Percentiles rank a stretch among this genome's conserved stretches.
Evolutionary conservation across 495 filamentous ascomycete genomes (phyloP).

Genomic region (Schizothecium vesticola): DNA sequence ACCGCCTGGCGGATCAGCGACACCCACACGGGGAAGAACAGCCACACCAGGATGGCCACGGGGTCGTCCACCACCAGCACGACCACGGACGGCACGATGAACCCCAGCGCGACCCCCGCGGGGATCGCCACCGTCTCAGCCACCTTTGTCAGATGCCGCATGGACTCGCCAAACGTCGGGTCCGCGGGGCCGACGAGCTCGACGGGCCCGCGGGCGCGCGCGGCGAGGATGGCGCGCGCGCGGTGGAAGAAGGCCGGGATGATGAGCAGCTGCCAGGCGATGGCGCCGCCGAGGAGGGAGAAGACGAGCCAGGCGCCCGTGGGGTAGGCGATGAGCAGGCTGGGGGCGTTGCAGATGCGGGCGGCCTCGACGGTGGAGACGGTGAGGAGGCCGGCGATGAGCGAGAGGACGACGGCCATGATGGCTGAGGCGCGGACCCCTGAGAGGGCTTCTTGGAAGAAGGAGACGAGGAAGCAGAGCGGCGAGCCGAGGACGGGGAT

Average conservation of each 20-base stretch:
- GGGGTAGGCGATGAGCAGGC: slow-evolving; percentile 30
- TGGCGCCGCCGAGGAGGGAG: slow-evolving; percentile 35
- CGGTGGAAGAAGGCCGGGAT: slow-evolving; percentile 37
- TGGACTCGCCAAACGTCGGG: slow-evolving; percentile 23
- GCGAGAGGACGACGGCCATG: slow-evolving; percentile 27
- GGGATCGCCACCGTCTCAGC: slow-evolving; percentile 38
- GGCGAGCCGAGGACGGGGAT: slow-evolving; percentile 33
- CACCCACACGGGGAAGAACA: slow-evolving; percentile 40
- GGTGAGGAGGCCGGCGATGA: slow-evolving; percentile 32
- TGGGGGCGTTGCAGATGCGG: slow-evolving; percentile 31
- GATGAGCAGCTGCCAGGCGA: slow-evolving; percentile 40
- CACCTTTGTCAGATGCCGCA: slow-evolving; percentile 28
- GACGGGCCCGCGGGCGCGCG: slow-evolving; percentile 6
- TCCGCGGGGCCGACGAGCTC: slow-evolving; percentile 17
- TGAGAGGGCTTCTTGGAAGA: slow-evolving; percentile 30
- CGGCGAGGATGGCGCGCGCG: slow-evolving; percentile 23
- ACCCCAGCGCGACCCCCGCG: slow-evolving; percentile 34
- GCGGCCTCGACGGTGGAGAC: slow-evolving; percentile 35
- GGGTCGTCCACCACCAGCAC: slow-evolving; percentile 75
- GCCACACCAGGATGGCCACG: slow-evolving; percentile 55
- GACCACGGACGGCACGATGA: slow-evolving; percentile 39
- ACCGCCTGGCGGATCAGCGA: slow-evolving; percentile 27
- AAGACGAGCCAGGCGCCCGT: slow-evolving; percentile 36
- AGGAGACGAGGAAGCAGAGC: slow-evolving; percentile 36
- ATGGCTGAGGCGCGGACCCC: slow-evolving; percentile 21